Evolutionary conservation across 2,329 filamentous ascomycete species (phyloP).

Genomic region (Orbilia blumenaviensis): DNA sequence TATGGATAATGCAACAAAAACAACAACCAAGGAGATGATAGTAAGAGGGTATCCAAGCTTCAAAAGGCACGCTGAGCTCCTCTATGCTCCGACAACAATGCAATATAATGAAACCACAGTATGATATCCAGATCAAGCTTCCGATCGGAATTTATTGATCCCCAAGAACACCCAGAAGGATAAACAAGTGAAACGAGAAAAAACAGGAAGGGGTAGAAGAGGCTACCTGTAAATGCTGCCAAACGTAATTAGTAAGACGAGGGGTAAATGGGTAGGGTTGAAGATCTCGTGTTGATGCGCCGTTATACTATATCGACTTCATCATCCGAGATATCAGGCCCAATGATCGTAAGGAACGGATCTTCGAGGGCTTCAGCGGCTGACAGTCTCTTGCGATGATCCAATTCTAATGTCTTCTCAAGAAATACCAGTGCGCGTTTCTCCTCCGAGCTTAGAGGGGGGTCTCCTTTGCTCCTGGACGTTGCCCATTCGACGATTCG

Average conservation of each 20-base stretch:
- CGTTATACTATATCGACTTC: constrained; percentile 54
- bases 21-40: not conserved
- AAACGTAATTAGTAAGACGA: not conserved
- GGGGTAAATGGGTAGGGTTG: not conserved
- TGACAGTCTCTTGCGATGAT: constrained; percentile 77
- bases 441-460: constrained; percentile 73
- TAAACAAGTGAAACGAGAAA: not conserved
- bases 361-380: constrained; percentile 78
- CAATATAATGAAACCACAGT: not conserved
- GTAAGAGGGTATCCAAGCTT: constrained; percentile 9
- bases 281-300: no score
- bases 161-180: not conserved
- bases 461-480: constrained; percentile 72
- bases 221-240: constrained; percentile 1
- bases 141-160: not conserved
- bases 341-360: constrained; percentile 69
- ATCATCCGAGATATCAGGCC: constrained; percentile 58
- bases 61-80: not conserved
- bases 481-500: constrained; percentile 97
- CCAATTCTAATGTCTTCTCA: constrained; percentile 76
- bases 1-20: constrained; percentile 7
- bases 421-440: constrained; percentile 77
- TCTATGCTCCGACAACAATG: not conserved
- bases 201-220: not conserved
- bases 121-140: not conserved